Conservation (phyloP, 2,329 filamentous ascomycete genomes). For the Colletotrichum plurivorum region DNA sequence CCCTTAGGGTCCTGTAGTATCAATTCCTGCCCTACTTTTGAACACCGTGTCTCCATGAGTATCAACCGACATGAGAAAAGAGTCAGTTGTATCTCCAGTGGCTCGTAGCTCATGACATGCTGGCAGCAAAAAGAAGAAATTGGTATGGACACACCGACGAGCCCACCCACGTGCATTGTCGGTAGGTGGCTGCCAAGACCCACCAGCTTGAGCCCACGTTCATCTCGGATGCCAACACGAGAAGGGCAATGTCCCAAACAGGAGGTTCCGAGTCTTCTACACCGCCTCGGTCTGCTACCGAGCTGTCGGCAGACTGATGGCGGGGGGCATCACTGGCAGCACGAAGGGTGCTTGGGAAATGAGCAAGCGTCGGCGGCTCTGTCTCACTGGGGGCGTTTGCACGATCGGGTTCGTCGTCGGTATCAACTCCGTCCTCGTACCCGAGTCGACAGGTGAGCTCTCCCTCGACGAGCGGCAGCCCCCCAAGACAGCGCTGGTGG, state of each 20-base stretch:
- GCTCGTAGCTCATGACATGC: conserved; percentile 62
- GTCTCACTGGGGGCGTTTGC: conserved; percentile 54
- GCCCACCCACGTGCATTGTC: not conserved
- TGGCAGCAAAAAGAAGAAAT: conserved; percentile 66
- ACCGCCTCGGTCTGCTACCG: conserved; percentile 66
- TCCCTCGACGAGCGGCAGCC: conserved; percentile 51
- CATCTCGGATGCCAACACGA: not conserved
- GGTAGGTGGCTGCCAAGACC: not conserved
- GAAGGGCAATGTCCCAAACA: conserved; percentile 53
- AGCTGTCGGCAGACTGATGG: conserved; percentile 62
- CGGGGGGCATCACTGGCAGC: conserved; percentile 59
- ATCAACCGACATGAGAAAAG: conserved; percentile 43
- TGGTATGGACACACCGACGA: conserved; percentile 7
- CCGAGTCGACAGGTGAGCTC: conserved; percentile 59
- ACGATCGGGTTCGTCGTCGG: conserved; percentile 56
- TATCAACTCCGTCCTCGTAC: conserved; percentile 62
- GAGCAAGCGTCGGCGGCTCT: conserved; percentile 63
- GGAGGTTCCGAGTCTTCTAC: conserved; percentile 66
- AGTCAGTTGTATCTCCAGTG: conserved; percentile 61
- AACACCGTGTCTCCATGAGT: no score
- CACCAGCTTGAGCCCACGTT: conserved; percentile 11
- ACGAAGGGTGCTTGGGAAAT: conserved; percentile 60
- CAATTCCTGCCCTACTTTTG: no score
- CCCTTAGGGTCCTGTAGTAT: no score
- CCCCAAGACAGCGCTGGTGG: conserved; percentile 53